A percentile compares a stretch with the other conserved stretches of the same genome.
phyloP scores from a whole-genome alignment of 2,329 filamentous ascomycete genomes.

The Colletotrichum brevisporum region DNA sequence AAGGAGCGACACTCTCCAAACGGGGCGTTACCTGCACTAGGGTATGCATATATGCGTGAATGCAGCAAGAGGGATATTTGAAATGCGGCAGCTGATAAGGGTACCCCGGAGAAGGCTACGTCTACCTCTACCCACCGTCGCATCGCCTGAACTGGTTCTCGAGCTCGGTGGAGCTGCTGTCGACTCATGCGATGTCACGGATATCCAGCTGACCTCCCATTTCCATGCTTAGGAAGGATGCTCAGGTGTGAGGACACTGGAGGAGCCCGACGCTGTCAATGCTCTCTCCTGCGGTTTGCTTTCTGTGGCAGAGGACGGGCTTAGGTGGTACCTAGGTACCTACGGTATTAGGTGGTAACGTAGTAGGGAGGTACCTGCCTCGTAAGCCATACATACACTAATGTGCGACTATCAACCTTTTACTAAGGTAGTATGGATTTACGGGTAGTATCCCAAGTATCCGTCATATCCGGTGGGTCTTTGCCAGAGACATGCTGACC shows the following conservation, averaged over 20 bases:
- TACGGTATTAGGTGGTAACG: no score
- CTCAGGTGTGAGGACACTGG: neutral
- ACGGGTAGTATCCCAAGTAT: no score
- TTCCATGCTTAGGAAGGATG: conserved; percentile 19
- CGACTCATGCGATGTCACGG: conserved; percentile 37
- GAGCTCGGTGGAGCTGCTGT: conserved; percentile 7
- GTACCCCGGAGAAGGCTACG: conserved; percentile 26
- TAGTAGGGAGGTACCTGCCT: no score
- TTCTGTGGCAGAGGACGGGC: neutral
- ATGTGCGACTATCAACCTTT: no score
- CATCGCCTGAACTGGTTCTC: conserved; percentile 22
- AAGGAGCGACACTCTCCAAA: conserved; percentile 27
- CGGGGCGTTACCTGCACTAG: conserved; percentile 10
- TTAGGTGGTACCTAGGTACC: no score
- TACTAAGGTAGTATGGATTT: no score
- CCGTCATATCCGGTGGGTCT: no score
- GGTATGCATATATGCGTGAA: conserved; percentile 22
- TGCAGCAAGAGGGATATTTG: neutral
- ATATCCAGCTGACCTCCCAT: conserved; percentile 23
- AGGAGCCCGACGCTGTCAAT: conserved; percentile 7
- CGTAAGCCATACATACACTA: no score
- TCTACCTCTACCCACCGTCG: conserved; percentile 12
- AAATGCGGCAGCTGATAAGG: conserved; percentile 26
- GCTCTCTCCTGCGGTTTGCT: neutral
- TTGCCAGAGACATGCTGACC: no score